phyloP scores from a whole-genome alignment of 2,329 filamentous ascomycete genomes.

The Cercospora canescens region DNA sequence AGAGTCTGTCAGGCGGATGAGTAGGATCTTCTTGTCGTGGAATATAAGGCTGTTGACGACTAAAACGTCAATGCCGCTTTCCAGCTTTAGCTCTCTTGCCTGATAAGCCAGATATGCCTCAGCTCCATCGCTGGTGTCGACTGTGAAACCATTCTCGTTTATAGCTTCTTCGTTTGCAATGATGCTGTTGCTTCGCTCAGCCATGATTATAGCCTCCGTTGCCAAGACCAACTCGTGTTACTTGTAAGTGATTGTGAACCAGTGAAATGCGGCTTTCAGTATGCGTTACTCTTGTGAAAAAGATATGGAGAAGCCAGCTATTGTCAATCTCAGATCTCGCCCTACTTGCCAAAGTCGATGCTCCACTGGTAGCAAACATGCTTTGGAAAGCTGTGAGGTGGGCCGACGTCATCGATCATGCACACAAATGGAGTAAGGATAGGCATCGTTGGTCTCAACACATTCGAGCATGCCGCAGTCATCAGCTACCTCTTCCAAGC shows the following conservation, averaged over 20 bases:
- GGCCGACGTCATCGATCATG: neutral
- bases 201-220: neutral
- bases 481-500: too few relatives aligned
- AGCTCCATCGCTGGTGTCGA: constrained; percentile 14
- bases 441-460: neutral
- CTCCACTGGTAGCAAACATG: too few relatives aligned
- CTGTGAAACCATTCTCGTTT: constrained; percentile 4
- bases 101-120: constrained; percentile 17
- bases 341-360: too few relatives aligned
- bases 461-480: neutral
- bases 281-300: neutral
- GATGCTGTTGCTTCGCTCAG: neutral
- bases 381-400: too few relatives aligned
- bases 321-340: too few relatives aligned
- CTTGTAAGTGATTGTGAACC: neutral
- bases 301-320: too few relatives aligned
- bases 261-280: neutral
- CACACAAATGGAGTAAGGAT: neutral
- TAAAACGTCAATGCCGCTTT: constrained; percentile 15
- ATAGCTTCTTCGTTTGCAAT: constrained; percentile 1
- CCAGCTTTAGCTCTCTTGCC: constrained; percentile 8
- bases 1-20: constrained; percentile 10
- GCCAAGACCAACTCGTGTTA: too few relatives aligned
- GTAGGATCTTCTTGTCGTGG: constrained; percentile 19
- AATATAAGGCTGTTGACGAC: constrained; percentile 21